A percentile compares a stretch with the other conserved stretches of the same genome.
Evolutionary conservation across 2,329 filamentous ascomycete species (phyloP).

Genomic region (Clonostachys chloroleuca): DNA sequence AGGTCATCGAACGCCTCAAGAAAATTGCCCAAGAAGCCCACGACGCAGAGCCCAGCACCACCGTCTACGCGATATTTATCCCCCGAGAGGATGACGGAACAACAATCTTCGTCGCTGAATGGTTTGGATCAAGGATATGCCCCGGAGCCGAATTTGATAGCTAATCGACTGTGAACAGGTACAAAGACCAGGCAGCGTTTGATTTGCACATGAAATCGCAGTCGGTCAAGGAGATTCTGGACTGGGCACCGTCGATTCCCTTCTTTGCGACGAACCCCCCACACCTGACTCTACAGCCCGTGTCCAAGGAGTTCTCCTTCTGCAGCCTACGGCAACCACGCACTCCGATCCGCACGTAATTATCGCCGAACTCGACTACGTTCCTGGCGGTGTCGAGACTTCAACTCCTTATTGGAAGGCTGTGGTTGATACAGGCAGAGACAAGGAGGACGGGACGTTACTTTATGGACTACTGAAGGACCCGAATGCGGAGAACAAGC

Average conservation of each 20-base stretch:
- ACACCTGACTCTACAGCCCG: too few relatives aligned
- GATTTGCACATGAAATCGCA: constrained; percentile 14
- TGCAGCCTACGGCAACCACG: background rate
- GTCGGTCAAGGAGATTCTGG: constrained; percentile 9
- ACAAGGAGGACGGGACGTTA: constrained; percentile 13
- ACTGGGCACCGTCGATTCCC: constrained; percentile 5
- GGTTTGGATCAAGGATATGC: constrained; percentile 7
- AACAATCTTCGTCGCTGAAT: constrained; percentile 15
- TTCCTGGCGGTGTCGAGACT: constrained; percentile 10
- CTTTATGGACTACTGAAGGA: constrained; percentile 11
- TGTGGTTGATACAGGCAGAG: constrained; percentile 12
- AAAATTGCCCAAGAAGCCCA: constrained; percentile 5
- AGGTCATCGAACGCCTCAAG: constrained; percentile 9
- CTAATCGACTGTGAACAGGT: constrained; percentile 7
- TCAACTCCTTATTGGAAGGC: constrained; percentile 17
- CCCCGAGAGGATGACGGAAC: constrained; percentile 15
- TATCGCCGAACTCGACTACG: constrained; percentile 16
- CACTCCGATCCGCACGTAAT: constrained; percentile 14
- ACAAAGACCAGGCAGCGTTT: constrained; percentile 13
- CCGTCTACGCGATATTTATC: constrained; percentile 14
- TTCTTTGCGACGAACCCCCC: too few relatives aligned
- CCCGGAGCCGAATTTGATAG: background rate
- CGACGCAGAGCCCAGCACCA: constrained; percentile 10
- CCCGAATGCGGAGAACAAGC: constrained; percentile 8
- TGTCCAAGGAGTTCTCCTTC: too few relatives aligned